Conservation (phyloP, 2,329 filamentous ascomycete species). For the Fusarium nurragi region DNA sequence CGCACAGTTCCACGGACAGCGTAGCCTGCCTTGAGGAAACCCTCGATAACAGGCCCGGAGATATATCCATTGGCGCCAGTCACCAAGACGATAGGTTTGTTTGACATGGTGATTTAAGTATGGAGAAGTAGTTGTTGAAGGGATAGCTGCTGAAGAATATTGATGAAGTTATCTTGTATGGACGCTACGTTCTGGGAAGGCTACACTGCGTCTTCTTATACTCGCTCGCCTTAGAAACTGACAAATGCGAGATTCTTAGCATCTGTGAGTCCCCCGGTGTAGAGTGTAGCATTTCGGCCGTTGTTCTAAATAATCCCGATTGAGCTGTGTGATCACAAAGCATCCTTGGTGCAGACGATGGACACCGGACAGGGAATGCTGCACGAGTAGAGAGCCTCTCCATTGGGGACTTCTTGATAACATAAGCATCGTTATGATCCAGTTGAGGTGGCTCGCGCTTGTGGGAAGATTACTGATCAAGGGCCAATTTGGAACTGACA, state of each 20-base stretch:
- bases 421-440: neutral
- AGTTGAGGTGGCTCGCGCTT: neutral
- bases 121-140: neutral
- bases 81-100: constrained; percentile 46
- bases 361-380: neutral
- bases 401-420: neutral
- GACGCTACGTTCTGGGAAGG: neutral
- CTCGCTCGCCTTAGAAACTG: neutral
- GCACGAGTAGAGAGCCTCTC: neutral
- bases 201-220: neutral
- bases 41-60: constrained; percentile 48
- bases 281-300: neutral
- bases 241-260: neutral
- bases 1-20: constrained; percentile 52
- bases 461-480: neutral
- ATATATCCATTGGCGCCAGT: constrained; percentile 55
- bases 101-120: constrained; percentile 25
- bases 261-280: neutral
- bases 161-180: neutral
- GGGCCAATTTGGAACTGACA: neutral
- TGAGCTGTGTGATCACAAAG: neutral
- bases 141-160: neutral
- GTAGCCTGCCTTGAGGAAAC: constrained; percentile 51
- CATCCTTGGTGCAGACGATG: neutral
- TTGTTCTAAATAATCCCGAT: neutral